Base-by-base conservation (phyloP, 352 stramenopile species). In the Pythium oligandrum region DNA sequence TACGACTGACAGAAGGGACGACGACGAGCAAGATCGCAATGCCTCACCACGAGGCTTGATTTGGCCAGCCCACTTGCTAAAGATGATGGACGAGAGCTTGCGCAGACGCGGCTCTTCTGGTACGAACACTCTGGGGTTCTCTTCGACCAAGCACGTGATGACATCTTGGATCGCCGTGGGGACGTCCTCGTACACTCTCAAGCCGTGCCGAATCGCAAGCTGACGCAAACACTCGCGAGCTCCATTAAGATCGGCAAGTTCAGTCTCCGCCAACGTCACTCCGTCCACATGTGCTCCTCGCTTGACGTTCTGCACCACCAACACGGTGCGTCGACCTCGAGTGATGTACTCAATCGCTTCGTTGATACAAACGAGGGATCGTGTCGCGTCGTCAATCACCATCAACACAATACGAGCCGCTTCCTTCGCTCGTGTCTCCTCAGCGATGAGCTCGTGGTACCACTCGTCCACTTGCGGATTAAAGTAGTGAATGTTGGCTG, bases 391-490 rank as follows among this genome's bases (percentile, higher is more conserved):
- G 57, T 91, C 81, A 33, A 96, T 78, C 26, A 96, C 88, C 66
- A 96, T 86, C 43, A 96, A 59, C 43, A 96, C 64, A 32, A 93
- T 78, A 47, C 86, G 80, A 34, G 86, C 88, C 1, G 67, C 81
- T 60, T 92, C 83, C 59, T 96, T 96, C 26, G 83, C 84, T 32
- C 61, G 62, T 4, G 83, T 73, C 56, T 96, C 88, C 46, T 94
- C 68, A 39, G 73, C 48, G n/a, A 95, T 86, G 47, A 95, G 79
- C 51, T 89, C 83, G 26, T 88, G 77, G 53, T 83, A 80, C 88
- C 88, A 96, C 45, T 96, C 83, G 55, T 95, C 86, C 35, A 96
- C 86, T 55, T 96, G 88, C 10, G 88, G 88, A 53, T 96, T 95
- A 59, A 81, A 96, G 63, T 87, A 96, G 12, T 66, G 71, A 42